A percentile compares a stretch with the other conserved stretches of the same genome.
phyloP scores from a whole-genome alignment of 2,329 filamentous ascomycete species.

The Trichoderma asperellum region DNA sequence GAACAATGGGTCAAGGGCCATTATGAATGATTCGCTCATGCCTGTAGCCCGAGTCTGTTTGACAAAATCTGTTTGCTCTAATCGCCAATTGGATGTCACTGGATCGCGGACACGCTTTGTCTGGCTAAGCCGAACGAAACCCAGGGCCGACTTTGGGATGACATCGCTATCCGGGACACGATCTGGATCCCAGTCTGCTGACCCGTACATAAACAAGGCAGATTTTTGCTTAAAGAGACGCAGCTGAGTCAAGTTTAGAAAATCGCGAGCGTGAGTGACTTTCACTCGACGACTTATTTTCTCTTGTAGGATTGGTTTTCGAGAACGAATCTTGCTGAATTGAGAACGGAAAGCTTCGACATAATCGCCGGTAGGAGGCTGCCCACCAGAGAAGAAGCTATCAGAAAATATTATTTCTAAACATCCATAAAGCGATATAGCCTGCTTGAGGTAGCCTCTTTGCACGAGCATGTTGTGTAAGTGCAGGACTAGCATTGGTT shows the following conservation, averaged over 20 bases:
- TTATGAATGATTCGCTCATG: not conserved
- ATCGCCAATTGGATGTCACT: constrained; percentile 30
- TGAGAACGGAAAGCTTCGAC: constrained; percentile 5
- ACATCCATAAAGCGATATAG: constrained; percentile 40
- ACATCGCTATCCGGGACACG: constrained; percentile 44
- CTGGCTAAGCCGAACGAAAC: constrained; percentile 36
- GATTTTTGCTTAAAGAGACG: constrained; percentile 43
- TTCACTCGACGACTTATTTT: not conserved
- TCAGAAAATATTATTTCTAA: constrained; percentile 34
- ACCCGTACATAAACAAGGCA: constrained; percentile 37
- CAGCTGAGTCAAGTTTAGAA: constrained; percentile 30
- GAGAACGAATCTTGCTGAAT: not conserved
- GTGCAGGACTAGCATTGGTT: constrained; percentile 48
- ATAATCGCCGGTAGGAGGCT: constrained; percentile 29
- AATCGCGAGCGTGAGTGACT: not conserved
- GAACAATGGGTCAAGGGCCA: not conserved
- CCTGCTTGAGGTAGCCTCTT: constrained; percentile 44
- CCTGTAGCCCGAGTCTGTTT: not conserved
- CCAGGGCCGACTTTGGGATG: constrained; percentile 34
- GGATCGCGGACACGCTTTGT: constrained; percentile 37
- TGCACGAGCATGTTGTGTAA: constrained; percentile 54
- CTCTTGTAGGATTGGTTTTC: not conserved
- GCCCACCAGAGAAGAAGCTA: constrained; percentile 28
- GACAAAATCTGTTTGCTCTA: constrained; percentile 23
- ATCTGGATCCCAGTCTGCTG: constrained; percentile 43